Conservation (phyloP, 208 protist species). For the Wallacemonas sp. region DNA sequence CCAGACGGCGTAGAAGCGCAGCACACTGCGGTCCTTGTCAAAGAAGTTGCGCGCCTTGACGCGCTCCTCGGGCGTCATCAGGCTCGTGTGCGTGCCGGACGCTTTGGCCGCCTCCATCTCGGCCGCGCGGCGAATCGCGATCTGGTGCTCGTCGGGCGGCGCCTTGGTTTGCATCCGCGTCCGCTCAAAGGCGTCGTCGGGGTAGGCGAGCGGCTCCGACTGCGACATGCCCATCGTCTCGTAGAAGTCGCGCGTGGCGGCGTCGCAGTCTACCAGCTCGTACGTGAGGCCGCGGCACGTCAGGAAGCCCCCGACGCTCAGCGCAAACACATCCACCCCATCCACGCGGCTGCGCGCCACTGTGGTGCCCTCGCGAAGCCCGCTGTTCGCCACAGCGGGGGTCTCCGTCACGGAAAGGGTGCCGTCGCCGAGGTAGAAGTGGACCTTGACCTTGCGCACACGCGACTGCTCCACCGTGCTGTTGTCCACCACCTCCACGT, state of each 20-base stretch:
- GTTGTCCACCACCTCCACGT: constrained; percentile 94
- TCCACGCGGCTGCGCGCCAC: constrained; percentile 80
- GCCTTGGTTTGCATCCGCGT: constrained; percentile 20
- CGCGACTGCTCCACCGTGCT: constrained; percentile 84
- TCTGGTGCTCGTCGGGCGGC: constrained; percentile 65
- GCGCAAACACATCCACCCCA: constrained; percentile 64
- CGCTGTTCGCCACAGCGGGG: constrained; percentile 90
- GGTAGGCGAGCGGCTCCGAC: constrained; percentile 70
- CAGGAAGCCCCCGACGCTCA: constrained; percentile 87
- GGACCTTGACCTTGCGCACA: constrained; percentile 92
- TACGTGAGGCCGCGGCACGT: constrained; percentile 88
- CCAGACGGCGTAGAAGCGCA: constrained; percentile 96
- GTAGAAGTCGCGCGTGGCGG: constrained; percentile 93
- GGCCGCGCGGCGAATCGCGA: constrained; percentile 82
- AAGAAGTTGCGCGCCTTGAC: constrained; percentile 87
- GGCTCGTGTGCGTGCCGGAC: constrained; percentile 71
- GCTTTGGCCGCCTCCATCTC: constrained; percentile 70
- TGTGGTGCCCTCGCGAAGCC: constrained; percentile 90
- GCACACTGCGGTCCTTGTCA: constrained; percentile 93
- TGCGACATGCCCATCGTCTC: constrained; percentile 78
- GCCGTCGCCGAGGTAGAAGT: constrained; percentile 95
- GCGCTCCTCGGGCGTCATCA: constrained; percentile 84
- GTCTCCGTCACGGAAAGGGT: constrained; percentile 94
- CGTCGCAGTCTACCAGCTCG: constrained; percentile 93
- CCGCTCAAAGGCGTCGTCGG: constrained; percentile 78